Base-by-base conservation (phyloP, 1,139 yeast species). In the Arxiozyma slooffiae region DNA sequence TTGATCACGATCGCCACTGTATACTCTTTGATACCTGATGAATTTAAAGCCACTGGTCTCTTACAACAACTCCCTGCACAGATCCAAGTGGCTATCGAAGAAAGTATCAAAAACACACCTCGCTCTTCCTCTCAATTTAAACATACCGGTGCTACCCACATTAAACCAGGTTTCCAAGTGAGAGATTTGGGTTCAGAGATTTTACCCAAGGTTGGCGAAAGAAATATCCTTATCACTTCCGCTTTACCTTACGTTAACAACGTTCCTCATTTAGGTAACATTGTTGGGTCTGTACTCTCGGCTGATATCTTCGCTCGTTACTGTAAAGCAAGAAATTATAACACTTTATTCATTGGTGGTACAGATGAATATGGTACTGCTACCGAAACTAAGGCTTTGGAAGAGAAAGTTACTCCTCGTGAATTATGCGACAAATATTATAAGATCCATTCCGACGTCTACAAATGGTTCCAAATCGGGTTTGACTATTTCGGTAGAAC, bases 361-460 rank as follows among this genome's bases (percentile, higher is more conserved):
- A 94, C 98, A 39, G 99, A 92, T 67, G 99, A 92, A 71, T 94
- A 92, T 67, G 99, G 99, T 67, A 92, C 99, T 55, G 99, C 99
- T 48, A 92, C 98, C 24, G 99, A 92, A 70, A 94, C 98, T 38
- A 92, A 92, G 71, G 98, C 98, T 11, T 74, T 92, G 52, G 98
- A 92, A 69, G 97, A 92, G 64, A 82, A 85, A 44, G 83, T 87
- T 54, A 78, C 95, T 5, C 98, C 99, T 47, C 74, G 80, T 61
- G 82, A 88, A 64, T 75, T 92, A 61, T 92, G 97, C 75, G 88
- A 85, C 68, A 92, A 92, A 68, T 92, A 87, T 71, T 85, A 88
- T 69, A 77, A 77, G 54, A 77, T 92, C 58, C 99, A 92, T 69
- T 78, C 83, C 56, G 88, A 85, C 51, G 92, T 92, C 43, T 92